Evolutionary conservation across 345 rosid species (phyloP).

Genomic region (Euphorbia peplus): DNA sequence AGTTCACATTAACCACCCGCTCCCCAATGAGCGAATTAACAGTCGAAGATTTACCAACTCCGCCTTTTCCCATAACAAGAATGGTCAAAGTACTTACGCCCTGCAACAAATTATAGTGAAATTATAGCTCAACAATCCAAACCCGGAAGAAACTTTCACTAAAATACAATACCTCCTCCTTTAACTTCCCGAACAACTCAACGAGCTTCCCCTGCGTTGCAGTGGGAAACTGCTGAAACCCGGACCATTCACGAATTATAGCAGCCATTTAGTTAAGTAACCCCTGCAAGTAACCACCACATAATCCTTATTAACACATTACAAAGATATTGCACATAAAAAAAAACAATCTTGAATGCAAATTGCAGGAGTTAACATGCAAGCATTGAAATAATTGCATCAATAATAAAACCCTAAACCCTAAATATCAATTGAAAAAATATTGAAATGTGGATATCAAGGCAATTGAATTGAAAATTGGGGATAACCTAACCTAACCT

Average conservation of each 20-base stretch:
- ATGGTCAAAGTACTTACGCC: constrained; percentile 62
- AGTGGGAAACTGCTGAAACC: constrained; percentile 77
- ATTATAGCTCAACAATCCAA: background rate
- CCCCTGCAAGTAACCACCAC: constrained; percentile 5
- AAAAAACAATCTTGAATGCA: background rate
- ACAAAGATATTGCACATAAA: background rate
- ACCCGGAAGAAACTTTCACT: background rate
- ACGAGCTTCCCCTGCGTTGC: constrained; percentile 69
- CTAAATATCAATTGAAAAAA: background rate
- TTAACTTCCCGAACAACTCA: constrained; percentile 63
- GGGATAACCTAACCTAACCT: too few species aligned
- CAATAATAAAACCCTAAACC: constrained; percentile 24
- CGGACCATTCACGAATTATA: constrained; percentile 60
- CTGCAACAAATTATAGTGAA: constrained; percentile 31
- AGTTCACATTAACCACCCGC: constrained; percentile 61
- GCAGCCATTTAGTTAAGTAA: constrained; percentile 22
- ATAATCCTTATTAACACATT: background rate
- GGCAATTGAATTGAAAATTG: background rate
- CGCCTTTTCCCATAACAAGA: constrained; percentile 91
- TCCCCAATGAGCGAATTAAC: constrained; percentile 79
- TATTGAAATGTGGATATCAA: constrained; percentile 1
- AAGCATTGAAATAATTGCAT: background rate
- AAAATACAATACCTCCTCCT: constrained; percentile 63
- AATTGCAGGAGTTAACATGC: background rate
- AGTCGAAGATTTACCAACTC: constrained; percentile 85